Percentiles rank a stretch among this genome's conserved stretches.
Evolutionary conservation across 805 yeast genomes (phyloP).

Genomic region (Babjeviella inositovora): DNA sequence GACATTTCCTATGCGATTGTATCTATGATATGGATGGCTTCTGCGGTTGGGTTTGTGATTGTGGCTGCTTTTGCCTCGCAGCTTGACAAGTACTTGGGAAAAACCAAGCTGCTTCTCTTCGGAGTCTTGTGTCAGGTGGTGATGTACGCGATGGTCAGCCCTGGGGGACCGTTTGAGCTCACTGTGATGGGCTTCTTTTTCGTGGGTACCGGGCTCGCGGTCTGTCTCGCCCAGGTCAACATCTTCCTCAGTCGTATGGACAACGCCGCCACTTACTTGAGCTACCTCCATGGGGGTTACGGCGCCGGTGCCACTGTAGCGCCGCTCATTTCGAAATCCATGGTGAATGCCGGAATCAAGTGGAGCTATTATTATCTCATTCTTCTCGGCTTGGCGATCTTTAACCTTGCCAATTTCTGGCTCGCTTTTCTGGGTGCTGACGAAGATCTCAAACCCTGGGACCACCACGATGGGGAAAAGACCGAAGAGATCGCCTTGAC

Average conservation of each 20-base stretch:
- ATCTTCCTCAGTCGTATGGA: conserved; percentile 31
- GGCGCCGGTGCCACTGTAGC: conserved; percentile 62
- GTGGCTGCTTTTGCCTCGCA: conserved; percentile 32
- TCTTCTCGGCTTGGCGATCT: conserved; percentile 18
- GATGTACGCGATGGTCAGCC: conserved; percentile 26
- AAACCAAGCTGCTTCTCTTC: conserved; percentile 16
- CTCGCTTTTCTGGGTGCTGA: conserved; percentile 32
- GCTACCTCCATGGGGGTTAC: conserved; percentile 50
- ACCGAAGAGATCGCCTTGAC: conserved; percentile 1
- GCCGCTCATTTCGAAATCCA: conserved; percentile 45
- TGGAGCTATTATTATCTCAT: conserved; percentile 44
- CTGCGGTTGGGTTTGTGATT: conserved; percentile 35
- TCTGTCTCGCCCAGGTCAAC: conserved; percentile 30
- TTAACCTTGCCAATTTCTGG: conserved; percentile 14
- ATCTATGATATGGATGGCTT: conserved; percentile 40
- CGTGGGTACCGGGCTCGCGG: conserved; percentile 44
- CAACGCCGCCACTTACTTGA: conserved; percentile 41
- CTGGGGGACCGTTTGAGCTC: conserved; percentile 31
- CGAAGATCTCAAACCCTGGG: conserved; percentile 22
- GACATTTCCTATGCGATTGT: conserved; percentile 31
- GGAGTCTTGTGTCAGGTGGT: conserved; percentile 18
- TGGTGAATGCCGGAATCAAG: conserved; percentile 27
- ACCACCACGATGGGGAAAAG: conserved; percentile 5
- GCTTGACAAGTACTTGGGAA: conserved; percentile 22
- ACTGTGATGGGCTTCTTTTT: conserved; percentile 32